phyloP scores from a whole-genome alignment of 352 stramenopile genomes.

The Thalassiosira livingstoniorum region DNA sequence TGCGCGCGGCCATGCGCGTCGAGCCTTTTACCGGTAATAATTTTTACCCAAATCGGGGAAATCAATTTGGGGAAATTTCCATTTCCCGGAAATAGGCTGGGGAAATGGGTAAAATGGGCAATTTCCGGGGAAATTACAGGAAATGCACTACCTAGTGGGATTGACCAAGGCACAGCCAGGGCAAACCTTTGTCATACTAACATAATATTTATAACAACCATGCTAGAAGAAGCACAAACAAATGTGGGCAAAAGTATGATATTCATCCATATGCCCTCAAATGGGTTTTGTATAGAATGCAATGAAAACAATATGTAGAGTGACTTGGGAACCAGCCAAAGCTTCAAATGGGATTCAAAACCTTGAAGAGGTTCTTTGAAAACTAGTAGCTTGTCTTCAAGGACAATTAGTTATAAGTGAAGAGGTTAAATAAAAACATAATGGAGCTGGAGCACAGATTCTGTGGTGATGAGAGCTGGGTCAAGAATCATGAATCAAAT shows the following conservation, averaged over 20 bases:
- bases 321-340: neutral
- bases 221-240: conserved; percentile 21
- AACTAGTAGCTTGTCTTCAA: conserved; percentile 12
- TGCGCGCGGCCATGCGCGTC: too few species aligned
- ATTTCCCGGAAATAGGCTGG: too few species aligned
- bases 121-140: too few species aligned
- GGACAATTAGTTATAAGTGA: neutral
- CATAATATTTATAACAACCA: neutral
- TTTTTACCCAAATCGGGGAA: too few species aligned
- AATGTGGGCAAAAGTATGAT: neutral
- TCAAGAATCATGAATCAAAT: conserved; percentile 11
- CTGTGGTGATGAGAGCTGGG: conserved; percentile 1
- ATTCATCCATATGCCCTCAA: conserved; percentile 1
- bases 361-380: neutral
- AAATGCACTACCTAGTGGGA: too few species aligned
- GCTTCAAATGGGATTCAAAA: neutral
- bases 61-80: too few species aligned
- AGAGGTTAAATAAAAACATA: conserved; percentile 4
- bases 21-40: too few species aligned
- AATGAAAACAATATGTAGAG: conserved; percentile 19
- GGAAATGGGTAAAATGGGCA: too few species aligned
- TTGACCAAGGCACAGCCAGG: conserved; percentile 14
- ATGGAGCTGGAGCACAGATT: conserved; percentile 8
- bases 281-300: conserved; percentile 26
- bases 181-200: neutral